Evolutionary conservation across 176 grass and related monocot species (phyloP).

Genomic region (Elaeis guineensis): DNA sequence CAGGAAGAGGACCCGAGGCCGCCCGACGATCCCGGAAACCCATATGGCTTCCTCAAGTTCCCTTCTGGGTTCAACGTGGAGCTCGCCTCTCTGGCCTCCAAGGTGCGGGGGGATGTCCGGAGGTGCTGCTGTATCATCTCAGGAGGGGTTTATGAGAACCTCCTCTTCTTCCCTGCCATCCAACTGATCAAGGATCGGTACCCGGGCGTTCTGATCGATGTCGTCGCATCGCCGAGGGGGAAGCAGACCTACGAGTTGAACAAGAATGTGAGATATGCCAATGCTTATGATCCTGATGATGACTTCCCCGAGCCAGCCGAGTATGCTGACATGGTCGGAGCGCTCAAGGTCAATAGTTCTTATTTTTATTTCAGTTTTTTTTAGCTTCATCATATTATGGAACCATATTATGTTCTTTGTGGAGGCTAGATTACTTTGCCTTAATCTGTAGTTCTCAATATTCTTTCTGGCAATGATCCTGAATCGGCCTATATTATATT

Average conservation of each 20-base stretch:
- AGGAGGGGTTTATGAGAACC: slow-evolving; percentile 88
- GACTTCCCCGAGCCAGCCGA: slow-evolving; percentile 67
- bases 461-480: too few relatives aligned
- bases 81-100: slow-evolving; percentile 69
- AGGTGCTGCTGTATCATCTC: slow-evolving; percentile 84
- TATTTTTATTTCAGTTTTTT: not conserved
- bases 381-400: not conserved
- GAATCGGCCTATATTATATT: not conserved
- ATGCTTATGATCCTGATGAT: slow-evolving; percentile 64
- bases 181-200: slow-evolving; percentile 80
- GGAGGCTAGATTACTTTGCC: too few relatives aligned
- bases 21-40: slow-evolving; percentile 56
- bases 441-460: too few relatives aligned
- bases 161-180: slow-evolving; percentile 84
- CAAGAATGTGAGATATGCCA: slow-evolving; percentile 79
- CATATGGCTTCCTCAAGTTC: slow-evolving; percentile 80
- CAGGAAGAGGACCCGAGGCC: slow-evolving; percentile 89
- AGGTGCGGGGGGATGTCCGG: slow-evolving; percentile 78
- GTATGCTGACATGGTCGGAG: slow-evolving; percentile 72
- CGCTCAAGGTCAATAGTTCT: slow-evolving; percentile 52
- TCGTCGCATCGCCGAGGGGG: slow-evolving; percentile 55
- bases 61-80: slow-evolving; percentile 73
- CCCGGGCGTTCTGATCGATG: slow-evolving; percentile 74
- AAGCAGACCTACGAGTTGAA: slow-evolving; percentile 93
- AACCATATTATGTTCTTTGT: too few relatives aligned